Percentiles rank a stretch among this genome's conserved stretches.
Evolutionary conservation across 169 alveolate genomes (phyloP).

Genomic region (Miamiensis avidus): DNA sequence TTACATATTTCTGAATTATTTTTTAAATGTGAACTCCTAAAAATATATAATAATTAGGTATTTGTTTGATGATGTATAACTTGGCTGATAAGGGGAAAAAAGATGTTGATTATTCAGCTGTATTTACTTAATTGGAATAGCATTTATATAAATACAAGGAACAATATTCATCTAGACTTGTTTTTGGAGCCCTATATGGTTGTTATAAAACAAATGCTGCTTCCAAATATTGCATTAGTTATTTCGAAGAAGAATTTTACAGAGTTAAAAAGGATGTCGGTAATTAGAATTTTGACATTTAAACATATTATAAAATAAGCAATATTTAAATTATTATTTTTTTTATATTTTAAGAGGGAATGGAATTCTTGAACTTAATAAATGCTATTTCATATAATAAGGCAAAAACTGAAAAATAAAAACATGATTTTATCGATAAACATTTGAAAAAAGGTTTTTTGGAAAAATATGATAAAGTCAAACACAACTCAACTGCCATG

Average conservation of each 20-base stretch:
- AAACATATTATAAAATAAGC: background rate
- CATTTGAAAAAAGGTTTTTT: background rate
- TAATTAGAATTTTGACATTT: background rate
- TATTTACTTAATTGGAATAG: background rate
- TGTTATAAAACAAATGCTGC: background rate
- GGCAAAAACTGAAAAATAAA: background rate
- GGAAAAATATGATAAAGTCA: background rate
- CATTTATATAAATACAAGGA: background rate
- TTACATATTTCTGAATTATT: too few species aligned
- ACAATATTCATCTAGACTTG: background rate
- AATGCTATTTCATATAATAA: background rate
- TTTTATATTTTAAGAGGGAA: background rate
- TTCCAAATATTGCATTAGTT: background rate
- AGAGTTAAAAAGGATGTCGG: background rate
- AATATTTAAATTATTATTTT: too few species aligned
- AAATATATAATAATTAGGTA: too few species aligned
- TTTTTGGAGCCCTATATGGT: background rate
- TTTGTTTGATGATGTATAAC: background rate
- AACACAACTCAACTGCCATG: background rate
- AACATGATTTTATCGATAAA: background rate
- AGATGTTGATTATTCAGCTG: background rate
- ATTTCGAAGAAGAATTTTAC: background rate
- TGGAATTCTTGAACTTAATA: background rate
- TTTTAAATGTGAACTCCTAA: too few species aligned
- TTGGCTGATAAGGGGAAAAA: background rate